Evolutionary conservation across 2,329 filamentous ascomycete genomes (phyloP).

Genomic region (Colletotrichum aenigma): DNA sequence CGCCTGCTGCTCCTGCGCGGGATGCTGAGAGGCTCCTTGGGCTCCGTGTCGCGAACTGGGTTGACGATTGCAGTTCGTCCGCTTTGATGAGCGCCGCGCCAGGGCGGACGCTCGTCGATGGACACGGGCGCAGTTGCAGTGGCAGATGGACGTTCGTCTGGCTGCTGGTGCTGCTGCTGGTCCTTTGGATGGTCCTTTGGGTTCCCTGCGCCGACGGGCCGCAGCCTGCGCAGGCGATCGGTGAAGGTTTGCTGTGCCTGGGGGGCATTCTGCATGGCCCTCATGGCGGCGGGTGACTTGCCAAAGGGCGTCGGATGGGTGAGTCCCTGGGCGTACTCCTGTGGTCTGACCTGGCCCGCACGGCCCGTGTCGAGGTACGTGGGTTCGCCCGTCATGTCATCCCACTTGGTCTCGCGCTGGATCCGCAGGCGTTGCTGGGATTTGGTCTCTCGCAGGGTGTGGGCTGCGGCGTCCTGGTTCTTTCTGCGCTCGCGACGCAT

Average conservation of each 20-base stretch:
- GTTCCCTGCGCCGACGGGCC: slow-evolving; percentile 26
- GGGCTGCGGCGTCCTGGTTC: slow-evolving; percentile 42
- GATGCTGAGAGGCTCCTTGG: slow-evolving; percentile 61
- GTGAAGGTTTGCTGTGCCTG: slow-evolving; percentile 39
- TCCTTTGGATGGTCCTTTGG: not conserved
- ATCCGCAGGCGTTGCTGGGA: slow-evolving; percentile 37
- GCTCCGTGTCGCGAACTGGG: slow-evolving; percentile 65
- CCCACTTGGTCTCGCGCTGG: slow-evolving; percentile 58
- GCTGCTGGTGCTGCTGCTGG: not conserved
- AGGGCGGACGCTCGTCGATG: slow-evolving; percentile 58
- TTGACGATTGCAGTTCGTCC: slow-evolving; percentile 69
- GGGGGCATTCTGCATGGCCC: slow-evolving; percentile 23
- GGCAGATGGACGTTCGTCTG: slow-evolving; percentile 23
- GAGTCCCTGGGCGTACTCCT: slow-evolving; percentile 47
- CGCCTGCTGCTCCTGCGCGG: slow-evolving; percentile 55
- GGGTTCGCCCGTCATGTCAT: slow-evolving; percentile 70
- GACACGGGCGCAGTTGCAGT: slow-evolving; percentile 13
- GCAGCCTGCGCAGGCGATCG: slow-evolving; percentile 49
- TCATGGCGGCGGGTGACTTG: slow-evolving; percentile 23
- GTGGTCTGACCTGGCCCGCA: slow-evolving; percentile 60
- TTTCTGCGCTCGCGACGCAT: slow-evolving; percentile 56
- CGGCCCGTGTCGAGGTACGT: slow-evolving; percentile 61
- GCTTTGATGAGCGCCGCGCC: slow-evolving; percentile 76
- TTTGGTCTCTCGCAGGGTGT: slow-evolving; percentile 40
- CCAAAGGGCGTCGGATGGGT: slow-evolving; percentile 26